Evolutionary conservation across 805 yeast species (phyloP).

Genomic region (Gaillardinia entomophila): DNA sequence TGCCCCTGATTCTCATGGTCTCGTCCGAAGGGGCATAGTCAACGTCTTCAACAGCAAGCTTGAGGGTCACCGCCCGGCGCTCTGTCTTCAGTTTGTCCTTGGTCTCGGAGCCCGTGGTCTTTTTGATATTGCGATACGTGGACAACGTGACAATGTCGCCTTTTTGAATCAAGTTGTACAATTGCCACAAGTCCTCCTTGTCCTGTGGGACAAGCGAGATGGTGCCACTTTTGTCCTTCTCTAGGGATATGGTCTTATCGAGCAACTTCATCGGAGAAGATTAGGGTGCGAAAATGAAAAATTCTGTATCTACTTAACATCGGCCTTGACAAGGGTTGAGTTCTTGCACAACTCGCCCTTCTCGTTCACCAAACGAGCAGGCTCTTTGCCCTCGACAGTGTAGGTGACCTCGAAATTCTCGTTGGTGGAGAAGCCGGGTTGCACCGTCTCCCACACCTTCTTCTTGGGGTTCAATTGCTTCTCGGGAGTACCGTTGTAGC

Average conservation of each 20-base stretch:
- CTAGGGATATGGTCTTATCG: too few relatives aligned
- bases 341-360: conserved; percentile 76
- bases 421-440: conserved; percentile 83
- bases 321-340: conserved; percentile 65
- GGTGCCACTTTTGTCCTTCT: conserved; percentile 56
- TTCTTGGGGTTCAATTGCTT: conserved; percentile 94
- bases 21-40: conserved; percentile 80
- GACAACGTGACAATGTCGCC: conserved; percentile 70
- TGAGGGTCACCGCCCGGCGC: conserved; percentile 38
- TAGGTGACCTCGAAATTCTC: conserved; percentile 73
- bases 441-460: conserved; percentile 94
- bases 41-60: conserved; percentile 55
- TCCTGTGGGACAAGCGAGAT: conserved; percentile 76
- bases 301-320: conserved; percentile 74
- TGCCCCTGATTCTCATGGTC: conserved; percentile 74
- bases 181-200: conserved; percentile 84
- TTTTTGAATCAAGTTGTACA: conserved; percentile 72
- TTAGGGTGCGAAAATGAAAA: too few relatives aligned
- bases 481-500: conserved; percentile 83
- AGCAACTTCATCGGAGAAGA: too few relatives aligned
- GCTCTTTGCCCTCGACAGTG: conserved; percentile 74
- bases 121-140: conserved; percentile 61
- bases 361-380: conserved; percentile 67
- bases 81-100: conserved; percentile 53
- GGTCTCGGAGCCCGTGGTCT: conserved; percentile 19